Percentiles rank a stretch among this genome's conserved stretches.
Conservation (phyloP, 164 flowering plant species). For the Amborella trichopoda region DNA sequence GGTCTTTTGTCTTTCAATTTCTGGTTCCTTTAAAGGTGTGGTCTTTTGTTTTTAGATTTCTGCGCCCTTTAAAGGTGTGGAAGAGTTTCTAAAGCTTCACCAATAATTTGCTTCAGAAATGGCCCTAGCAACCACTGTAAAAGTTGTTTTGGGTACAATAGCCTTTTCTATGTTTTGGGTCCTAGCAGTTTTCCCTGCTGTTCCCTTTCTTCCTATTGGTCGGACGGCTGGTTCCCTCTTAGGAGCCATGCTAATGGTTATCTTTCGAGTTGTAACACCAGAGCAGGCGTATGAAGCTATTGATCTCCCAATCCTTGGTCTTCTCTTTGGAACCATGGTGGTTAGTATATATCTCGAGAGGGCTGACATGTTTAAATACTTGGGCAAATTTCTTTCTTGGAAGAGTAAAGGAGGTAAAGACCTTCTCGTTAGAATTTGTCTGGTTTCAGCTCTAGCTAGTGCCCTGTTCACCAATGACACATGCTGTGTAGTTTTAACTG, state of each 20-base stretch:
- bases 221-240: constrained; percentile 78
- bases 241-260: constrained; percentile 72
- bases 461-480: constrained; percentile 86
- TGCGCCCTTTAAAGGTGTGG: too few species aligned
- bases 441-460: constrained; percentile 62
- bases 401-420: constrained; percentile 65
- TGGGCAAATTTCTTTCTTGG: constrained; percentile 61
- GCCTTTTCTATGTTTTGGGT: constrained; percentile 75
- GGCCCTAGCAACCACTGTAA: constrained; percentile 41
- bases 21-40: too few species aligned
- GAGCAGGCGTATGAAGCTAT: constrained; percentile 63
- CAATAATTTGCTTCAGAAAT: too few species aligned
- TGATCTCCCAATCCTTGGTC: constrained; percentile 80
- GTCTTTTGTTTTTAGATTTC: too few species aligned
- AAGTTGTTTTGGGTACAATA: constrained; percentile 53
- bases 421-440: constrained; percentile 43
- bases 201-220: constrained; percentile 71
- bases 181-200: constrained; percentile 70
- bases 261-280: constrained; percentile 56
- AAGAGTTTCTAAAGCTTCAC: too few species aligned
- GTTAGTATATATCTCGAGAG: constrained; percentile 62
- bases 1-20: too few species aligned
- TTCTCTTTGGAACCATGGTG: constrained; percentile 87
- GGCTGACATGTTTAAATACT: constrained; percentile 72
- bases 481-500: constrained; percentile 65